These are phyloP conservation scores for Rhodomyrtus tomentosa DNA, from an alignment of 345 rosid genomes.

Conservation along the genomic window DNA sequence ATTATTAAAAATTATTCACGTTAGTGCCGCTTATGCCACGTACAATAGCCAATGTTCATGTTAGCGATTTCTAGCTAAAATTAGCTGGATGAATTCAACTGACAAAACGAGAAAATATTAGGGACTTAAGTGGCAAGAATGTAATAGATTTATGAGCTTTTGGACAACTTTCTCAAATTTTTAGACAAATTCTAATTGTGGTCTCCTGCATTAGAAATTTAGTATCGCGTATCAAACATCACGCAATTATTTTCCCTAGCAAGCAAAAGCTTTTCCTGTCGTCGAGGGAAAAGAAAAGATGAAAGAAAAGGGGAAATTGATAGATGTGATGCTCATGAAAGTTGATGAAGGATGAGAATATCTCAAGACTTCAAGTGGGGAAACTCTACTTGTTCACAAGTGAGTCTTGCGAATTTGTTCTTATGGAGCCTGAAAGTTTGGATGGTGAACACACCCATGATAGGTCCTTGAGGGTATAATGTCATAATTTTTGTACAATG, in stretches of 20 bases:
- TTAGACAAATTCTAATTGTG: neutral
- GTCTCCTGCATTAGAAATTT: neutral
- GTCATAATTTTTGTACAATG: no score
- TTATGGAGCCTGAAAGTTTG: neutral
- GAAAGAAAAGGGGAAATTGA: neutral
- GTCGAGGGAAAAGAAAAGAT: neutral
- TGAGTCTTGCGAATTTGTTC: neutral
- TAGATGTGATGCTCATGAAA: neutral
- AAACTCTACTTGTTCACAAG: neutral
- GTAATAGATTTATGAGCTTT: no score
- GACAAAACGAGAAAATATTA: no score
- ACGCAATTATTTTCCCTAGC: neutral
- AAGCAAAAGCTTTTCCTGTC: neutral
- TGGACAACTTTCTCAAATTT: neutral
- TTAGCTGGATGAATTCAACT: no score
- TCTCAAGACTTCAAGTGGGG: neutral
- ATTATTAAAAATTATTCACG: no score
- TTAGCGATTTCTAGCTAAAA: no score
- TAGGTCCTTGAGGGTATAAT: neutral
- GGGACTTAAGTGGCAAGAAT: no score
- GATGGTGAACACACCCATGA: neutral
- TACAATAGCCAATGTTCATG: no score
- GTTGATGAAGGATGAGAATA: neutral
- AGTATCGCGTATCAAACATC: neutral
- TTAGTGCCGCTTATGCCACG: no score